These are phyloP conservation scores for Blastomyces percursus DNA, from an alignment of 2,329 filamentous ascomycete genomes.

Conservation along the genomic window DNA sequence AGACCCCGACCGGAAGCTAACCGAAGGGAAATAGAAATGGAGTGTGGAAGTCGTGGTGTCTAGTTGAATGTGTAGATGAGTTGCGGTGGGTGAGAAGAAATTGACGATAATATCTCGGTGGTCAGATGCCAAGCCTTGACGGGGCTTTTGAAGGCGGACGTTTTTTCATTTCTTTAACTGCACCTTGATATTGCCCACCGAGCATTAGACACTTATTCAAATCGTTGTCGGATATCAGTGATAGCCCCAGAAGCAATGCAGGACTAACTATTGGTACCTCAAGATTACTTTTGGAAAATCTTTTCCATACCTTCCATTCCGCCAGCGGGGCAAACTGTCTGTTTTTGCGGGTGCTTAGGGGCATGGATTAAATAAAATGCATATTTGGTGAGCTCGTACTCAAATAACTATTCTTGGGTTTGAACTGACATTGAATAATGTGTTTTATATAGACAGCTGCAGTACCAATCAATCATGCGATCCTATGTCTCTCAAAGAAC, in stretches of 20 bases:
- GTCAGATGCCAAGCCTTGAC: background rate
- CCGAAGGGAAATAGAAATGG: too few species aligned
- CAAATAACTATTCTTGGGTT: background rate
- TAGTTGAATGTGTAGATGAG: background rate
- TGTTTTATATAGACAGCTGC: background rate
- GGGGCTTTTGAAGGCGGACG: background rate
- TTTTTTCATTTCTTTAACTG: background rate
- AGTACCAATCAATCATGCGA: slow-evolving; percentile 27
- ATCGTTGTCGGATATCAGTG: background rate
- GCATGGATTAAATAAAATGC: slow-evolving; percentile 11
- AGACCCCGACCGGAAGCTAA: background rate
- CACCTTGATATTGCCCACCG: background rate
- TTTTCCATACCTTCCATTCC: background rate
- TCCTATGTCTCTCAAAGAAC: slow-evolving; percentile 36
- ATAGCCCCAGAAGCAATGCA: background rate
- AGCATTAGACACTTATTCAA: background rate
- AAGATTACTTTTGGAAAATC: background rate
- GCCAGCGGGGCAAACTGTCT: background rate
- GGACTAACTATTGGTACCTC: background rate
- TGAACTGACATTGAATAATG: background rate
- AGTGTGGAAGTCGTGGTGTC: background rate
- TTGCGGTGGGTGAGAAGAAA: background rate
- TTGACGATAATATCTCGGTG: background rate
- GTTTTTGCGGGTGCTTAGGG: background rate
- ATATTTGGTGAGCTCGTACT: slow-evolving; percentile 3